Conservation (phyloP, 2,329 filamentous ascomycete species). For the Colletotrichum tamarilloi region DNA sequence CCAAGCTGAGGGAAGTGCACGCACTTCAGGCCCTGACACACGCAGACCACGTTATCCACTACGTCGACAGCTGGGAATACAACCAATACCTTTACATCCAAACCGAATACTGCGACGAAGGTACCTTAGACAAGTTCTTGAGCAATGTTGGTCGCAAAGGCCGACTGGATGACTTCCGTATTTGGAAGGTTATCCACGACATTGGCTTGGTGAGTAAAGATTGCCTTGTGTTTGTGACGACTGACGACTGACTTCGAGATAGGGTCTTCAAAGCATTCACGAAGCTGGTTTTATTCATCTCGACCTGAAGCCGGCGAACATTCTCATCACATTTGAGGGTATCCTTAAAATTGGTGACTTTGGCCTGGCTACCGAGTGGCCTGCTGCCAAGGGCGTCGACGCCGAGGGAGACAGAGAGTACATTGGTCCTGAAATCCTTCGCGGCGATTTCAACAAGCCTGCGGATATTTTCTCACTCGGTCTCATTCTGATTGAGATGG, state of each 20-base stretch:
- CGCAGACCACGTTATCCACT: conserved; percentile 86
- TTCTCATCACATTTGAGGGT: conserved; percentile 84
- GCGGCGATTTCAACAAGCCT: conserved; percentile 87
- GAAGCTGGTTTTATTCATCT: conserved; percentile 87
- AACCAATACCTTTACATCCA: conserved; percentile 92
- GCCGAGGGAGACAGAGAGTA: conserved; percentile 97
- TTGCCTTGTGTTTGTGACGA: not conserved
- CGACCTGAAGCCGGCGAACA: conserved; percentile 86
- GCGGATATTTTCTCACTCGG: conserved; percentile 95
- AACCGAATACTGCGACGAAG: conserved; percentile 96
- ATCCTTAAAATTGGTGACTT: conserved; percentile 89
- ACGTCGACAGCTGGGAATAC: conserved; percentile 89
- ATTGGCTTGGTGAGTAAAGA: conserved; percentile 75
- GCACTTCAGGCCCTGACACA: conserved; percentile 81
- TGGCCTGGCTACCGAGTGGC: conserved; percentile 83
- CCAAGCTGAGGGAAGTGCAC: conserved; percentile 85
- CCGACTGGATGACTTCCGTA: conserved; percentile 93
- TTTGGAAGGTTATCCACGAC: conserved; percentile 97
- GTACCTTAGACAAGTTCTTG: conserved; percentile 88
- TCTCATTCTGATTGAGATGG: conserved; percentile 93
- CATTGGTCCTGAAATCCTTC: conserved; percentile 91
- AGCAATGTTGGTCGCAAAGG: conserved; percentile 85
- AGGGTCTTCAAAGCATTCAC: conserved; percentile 93
- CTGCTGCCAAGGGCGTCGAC: conserved; percentile 80
- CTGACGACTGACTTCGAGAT: conserved; percentile 42